These are phyloP conservation scores for Antitrichia curtipendula DNA, from an alignment of 225 moss, liverwort and hornwort species.

Conservation along the genomic window DNA sequence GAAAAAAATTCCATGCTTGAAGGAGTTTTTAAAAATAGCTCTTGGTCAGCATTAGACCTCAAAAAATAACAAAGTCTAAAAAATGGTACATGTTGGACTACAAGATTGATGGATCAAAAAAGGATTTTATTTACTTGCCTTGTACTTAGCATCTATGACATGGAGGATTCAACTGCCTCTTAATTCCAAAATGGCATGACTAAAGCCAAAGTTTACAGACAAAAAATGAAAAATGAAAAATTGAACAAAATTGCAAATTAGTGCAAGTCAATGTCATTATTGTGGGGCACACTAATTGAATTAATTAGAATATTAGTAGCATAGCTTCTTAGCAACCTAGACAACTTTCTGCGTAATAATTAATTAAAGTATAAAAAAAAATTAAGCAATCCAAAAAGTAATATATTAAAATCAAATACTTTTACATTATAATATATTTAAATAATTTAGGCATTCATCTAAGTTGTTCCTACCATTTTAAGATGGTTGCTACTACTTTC, in stretches of 20 bases:
- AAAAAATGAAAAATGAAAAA: not conserved
- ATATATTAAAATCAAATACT: accelerated
- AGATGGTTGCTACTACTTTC: not conserved
- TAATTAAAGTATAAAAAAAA: not conserved
- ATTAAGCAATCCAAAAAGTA: accelerated
- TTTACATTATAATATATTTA: not conserved
- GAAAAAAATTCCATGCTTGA: not conserved
- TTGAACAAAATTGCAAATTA: not conserved
- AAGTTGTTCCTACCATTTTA: not conserved
- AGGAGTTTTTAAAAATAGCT: not conserved
- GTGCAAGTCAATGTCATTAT: not conserved
- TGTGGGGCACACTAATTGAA: not conserved
- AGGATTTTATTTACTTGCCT: not conserved
- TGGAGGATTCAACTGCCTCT: not conserved
- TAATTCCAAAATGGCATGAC: not conserved
- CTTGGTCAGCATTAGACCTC: accelerated
- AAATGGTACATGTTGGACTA: not conserved
- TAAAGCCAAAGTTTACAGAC: not conserved
- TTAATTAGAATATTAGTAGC: accelerated
- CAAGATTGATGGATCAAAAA: not conserved
- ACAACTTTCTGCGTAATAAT: accelerated
- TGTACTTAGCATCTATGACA: accelerated
- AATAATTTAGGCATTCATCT: not conserved
- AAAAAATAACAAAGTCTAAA: not conserved
- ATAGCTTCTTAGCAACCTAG: accelerated